Conservation (phyloP, 257 asterid species). For the Pogostemon cablin region DNA sequence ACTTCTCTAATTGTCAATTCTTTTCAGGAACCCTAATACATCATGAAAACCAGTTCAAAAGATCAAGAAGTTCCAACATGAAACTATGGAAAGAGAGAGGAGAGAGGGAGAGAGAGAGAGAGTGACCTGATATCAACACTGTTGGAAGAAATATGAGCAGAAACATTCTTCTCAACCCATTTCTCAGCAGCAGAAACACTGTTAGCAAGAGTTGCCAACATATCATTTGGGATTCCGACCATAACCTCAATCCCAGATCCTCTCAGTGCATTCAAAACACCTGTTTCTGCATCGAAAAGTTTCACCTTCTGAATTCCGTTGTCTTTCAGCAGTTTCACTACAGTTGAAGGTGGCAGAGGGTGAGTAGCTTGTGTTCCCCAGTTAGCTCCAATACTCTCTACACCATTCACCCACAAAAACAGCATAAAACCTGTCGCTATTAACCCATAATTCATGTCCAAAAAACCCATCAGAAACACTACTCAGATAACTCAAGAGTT, state of each 20-base stretch:
- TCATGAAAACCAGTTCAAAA: neutral
- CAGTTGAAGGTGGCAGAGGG: constrained; percentile 61
- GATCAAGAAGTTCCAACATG: neutral
- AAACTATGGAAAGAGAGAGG: neutral
- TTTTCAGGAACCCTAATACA: neutral
- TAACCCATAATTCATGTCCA: constrained; percentile 35
- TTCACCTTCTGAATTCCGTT: constrained; percentile 86
- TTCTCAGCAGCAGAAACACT: constrained; percentile 77
- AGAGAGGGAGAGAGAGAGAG: neutral
- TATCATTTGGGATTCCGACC: constrained; percentile 96
- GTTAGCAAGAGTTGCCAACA: constrained; percentile 60
- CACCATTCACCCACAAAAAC: constrained; percentile 42
- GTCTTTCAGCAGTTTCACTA: constrained; percentile 73
- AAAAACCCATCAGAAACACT: constrained; percentile 39
- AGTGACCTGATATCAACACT: constrained; percentile 79
- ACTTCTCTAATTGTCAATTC: neutral
- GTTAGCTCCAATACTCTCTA: constrained; percentile 73
- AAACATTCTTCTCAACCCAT: constrained; percentile 85
- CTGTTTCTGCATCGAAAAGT: constrained; percentile 82
- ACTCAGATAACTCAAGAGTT: neutral
- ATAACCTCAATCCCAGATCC: constrained; percentile 92
- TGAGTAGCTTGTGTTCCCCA: constrained; percentile 95
- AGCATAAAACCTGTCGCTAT: constrained; percentile 31
- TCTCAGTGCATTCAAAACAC: constrained; percentile 56
- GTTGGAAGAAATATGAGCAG: constrained; percentile 67